These are phyloP conservation scores for Puccinia brachypodii DNA, from an alignment of 1,284 basidiomycete genomes.

Conservation along the genomic window DNA sequence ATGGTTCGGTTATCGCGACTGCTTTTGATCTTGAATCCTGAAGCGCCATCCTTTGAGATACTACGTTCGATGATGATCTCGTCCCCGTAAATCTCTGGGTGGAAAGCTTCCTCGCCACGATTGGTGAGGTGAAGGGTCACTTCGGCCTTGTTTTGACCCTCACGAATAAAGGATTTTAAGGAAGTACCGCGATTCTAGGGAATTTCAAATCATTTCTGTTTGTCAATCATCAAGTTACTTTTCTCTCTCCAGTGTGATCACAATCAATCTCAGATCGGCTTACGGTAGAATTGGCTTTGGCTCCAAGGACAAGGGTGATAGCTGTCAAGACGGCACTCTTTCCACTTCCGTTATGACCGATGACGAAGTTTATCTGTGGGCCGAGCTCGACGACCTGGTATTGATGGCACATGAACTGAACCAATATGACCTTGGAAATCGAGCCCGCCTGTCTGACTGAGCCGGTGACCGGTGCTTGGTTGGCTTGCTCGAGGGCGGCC, in stretches of 20 bases:
- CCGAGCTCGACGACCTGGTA: conserved; percentile 55
- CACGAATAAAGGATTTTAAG: conserved; percentile 83
- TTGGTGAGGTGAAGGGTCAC: conserved; percentile 83
- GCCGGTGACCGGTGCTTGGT: not conserved
- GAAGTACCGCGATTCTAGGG: conserved; percentile 67
- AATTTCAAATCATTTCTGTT: not conserved
- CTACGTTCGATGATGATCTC: conserved; percentile 80
- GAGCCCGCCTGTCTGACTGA: conserved; percentile 51
- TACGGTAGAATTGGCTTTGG: conserved; percentile 83
- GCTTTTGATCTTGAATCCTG: conserved; percentile 75
- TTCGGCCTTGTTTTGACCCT: conserved; percentile 71
- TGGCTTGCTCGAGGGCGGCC: not conserved
- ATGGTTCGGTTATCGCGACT: conserved; percentile 66
- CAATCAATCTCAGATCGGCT: not conserved
- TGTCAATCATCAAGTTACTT: not conserved
- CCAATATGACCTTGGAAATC: conserved; percentile 56
- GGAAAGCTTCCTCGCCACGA: conserved; percentile 82
- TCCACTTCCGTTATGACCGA: conserved; percentile 73
- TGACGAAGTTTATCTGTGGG: conserved; percentile 89
- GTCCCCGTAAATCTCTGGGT: conserved; percentile 76
- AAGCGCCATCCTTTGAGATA: conserved; percentile 71
- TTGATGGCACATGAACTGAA: conserved; percentile 58
- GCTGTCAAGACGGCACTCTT: conserved; percentile 94
- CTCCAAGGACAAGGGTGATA: conserved; percentile 88
- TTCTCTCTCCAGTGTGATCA: not conserved